phyloP scores from a whole-genome alignment of 331 rosid genomes.

The Dryas integrifolia region DNA sequence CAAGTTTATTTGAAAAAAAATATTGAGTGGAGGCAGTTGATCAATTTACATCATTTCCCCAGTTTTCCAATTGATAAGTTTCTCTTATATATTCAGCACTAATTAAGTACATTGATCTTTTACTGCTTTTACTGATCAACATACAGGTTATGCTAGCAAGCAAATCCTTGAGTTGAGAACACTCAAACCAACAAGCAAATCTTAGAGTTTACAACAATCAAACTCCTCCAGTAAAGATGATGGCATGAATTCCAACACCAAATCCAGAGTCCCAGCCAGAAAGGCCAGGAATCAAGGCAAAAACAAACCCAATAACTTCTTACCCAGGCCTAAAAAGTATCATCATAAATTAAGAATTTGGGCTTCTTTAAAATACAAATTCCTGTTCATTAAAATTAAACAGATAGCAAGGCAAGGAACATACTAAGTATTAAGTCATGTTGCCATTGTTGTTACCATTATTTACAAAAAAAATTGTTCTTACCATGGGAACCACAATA shows the following conservation, averaged over 20 bases:
- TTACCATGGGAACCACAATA: conserved; percentile 47
- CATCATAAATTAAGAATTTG: too few relatives aligned
- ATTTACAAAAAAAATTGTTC: background rate
- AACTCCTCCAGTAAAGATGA: too few relatives aligned
- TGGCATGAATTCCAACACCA: too few relatives aligned
- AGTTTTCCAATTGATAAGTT: background rate
- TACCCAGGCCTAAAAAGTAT: too few relatives aligned
- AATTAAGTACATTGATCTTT: background rate
- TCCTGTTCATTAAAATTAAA: too few relatives aligned
- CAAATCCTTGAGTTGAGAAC: background rate
- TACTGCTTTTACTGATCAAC: background rate
- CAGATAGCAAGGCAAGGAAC: background rate
- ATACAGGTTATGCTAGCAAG: background rate
- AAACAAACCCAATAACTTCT: too few relatives aligned
- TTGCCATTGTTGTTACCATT: background rate
- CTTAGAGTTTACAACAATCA: background rate
- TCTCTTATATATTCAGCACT: background rate
- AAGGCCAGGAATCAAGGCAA: background rate
- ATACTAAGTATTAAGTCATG: background rate
- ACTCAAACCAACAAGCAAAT: background rate
- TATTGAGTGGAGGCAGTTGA: background rate
- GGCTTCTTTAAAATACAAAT: too few relatives aligned
- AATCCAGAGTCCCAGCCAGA: background rate
- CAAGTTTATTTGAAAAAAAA: background rate
- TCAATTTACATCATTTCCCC: background rate